phyloP scores from a whole-genome alignment of 164 flowering plant genomes.

The Aristolochia contorta region DNA sequence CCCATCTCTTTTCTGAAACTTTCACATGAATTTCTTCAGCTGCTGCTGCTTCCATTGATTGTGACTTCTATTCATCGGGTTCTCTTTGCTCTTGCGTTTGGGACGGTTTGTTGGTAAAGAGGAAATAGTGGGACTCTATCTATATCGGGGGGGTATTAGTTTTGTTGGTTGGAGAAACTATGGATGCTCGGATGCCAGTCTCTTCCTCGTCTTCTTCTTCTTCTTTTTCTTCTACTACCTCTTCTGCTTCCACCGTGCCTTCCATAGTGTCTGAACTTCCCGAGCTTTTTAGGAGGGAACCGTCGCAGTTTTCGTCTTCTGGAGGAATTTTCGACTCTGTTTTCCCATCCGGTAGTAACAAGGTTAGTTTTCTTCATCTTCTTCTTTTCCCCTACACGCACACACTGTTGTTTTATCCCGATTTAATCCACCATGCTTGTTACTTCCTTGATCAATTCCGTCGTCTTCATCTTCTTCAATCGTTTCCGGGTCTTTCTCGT shows the following conservation, averaged over 20 bases:
- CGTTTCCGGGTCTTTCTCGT: neutral
- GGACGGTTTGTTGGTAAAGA: neutral
- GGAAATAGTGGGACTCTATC: too few species aligned
- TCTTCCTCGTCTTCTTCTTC: neutral
- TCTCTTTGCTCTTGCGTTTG: neutral
- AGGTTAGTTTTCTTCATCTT: neutral
- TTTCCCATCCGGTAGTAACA: conserved; percentile 1
- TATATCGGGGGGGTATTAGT: too few species aligned
- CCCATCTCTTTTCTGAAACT: neutral
- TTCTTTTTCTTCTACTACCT: neutral
- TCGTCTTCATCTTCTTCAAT: neutral
- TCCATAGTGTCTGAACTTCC: neutral
- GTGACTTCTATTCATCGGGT: neutral
- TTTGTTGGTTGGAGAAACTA: conserved; percentile 3
- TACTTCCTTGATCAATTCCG: neutral
- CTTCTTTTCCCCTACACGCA: neutral
- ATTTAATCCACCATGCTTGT: neutral
- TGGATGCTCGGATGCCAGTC: conserved; percentile 4
- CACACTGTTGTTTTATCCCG: neutral
- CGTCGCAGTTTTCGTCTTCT: conserved; percentile 1
- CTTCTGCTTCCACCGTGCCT: neutral
- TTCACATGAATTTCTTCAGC: conserved; percentile 3
- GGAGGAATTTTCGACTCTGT: conserved; percentile 1
- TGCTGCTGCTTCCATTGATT: neutral
- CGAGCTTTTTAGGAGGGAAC: neutral